Conservation (phyloP, 2,329 filamentous ascomycete species). For the Botrytis cinerea region DNA sequence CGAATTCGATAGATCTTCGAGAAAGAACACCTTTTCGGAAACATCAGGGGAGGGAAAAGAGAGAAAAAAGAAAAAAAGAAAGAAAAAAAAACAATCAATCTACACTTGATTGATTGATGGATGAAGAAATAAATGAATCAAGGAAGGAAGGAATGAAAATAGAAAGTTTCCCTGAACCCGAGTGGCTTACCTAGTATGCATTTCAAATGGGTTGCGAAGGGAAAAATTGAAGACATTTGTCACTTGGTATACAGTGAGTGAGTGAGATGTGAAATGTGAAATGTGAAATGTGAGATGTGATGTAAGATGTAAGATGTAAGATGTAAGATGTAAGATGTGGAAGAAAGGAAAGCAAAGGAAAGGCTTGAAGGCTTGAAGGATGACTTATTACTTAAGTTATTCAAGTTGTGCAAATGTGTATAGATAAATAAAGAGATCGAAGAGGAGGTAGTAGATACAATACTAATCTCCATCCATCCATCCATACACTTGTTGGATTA, state of each 20-base stretch:
- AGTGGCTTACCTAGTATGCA: background rate
- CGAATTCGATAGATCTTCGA: no score
- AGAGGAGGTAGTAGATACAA: no score
- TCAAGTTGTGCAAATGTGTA: background rate
- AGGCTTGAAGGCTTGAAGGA: conserved; percentile 1
- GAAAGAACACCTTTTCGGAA: no score
- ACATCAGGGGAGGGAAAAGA: background rate
- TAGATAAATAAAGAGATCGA: background rate
- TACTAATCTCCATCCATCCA: no score
- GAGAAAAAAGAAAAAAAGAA: no score
- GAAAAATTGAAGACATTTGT: background rate
- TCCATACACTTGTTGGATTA: background rate
- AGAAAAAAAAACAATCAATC: background rate
- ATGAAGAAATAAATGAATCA: background rate
- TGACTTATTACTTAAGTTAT: background rate
- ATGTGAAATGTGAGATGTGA: background rate
- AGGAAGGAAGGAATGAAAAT: background rate
- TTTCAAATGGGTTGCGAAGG: background rate
- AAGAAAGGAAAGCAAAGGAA: no score
- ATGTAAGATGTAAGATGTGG: background rate
- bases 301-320: background rate
- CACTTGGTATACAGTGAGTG: no score
- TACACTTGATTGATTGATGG: background rate
- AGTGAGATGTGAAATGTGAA: background rate
- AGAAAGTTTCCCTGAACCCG: background rate